Evolutionary conservation across 768 basidiomycete species (phyloP), one percentile per base, ranked within the genome.

Genomic region (Rhizopogon salebrosus): DNA sequence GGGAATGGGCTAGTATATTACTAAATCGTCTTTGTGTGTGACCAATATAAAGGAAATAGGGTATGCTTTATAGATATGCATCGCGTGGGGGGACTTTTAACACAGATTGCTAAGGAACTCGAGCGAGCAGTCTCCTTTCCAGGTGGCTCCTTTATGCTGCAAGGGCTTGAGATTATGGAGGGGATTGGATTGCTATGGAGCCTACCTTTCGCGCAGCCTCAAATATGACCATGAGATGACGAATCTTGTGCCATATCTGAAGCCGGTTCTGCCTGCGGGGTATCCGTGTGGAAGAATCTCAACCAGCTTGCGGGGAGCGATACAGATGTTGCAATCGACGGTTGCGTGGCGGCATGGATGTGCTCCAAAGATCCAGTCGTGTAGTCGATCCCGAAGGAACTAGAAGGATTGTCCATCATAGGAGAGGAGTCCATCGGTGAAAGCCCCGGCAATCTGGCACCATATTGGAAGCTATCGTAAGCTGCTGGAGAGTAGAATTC

Each of bases 401-500:
- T 23, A 20, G 24, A 34, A 13, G 10, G 16, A 46, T 16, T 18
- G 14, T 43, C 23, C 22, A 3, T 48, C 23, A 11, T 6, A 45
- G 49, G 3, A 20, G 31, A 18, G 26, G 16, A 20, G 11, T 7
- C 2, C 7, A 14, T n/a, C 10, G 18, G 20, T 20, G 42, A 23
- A 52, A 52, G 6, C 43, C 23, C 48, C 11, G 27, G 27, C 4
- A 14, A 51, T 34, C 18, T 26, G 35, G 14, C n/a, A 26, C 48
- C 10, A 8, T 51, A 24, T 22, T 11, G 4, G 3, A 26, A 34
- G 46, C 18, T 29, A 9, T 45, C 46, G n/a, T 16, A 51, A 53
- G 6, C 14, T 16, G 16, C 36, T 1, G 66, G 59, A 16, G 35
- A 59, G 52, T 70, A 68, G 51, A 68, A 68, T n/a, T 62, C 62